phyloP scores from a whole-genome alignment of 306 rosid genomes.

The Astragalus membranaceus region DNA sequence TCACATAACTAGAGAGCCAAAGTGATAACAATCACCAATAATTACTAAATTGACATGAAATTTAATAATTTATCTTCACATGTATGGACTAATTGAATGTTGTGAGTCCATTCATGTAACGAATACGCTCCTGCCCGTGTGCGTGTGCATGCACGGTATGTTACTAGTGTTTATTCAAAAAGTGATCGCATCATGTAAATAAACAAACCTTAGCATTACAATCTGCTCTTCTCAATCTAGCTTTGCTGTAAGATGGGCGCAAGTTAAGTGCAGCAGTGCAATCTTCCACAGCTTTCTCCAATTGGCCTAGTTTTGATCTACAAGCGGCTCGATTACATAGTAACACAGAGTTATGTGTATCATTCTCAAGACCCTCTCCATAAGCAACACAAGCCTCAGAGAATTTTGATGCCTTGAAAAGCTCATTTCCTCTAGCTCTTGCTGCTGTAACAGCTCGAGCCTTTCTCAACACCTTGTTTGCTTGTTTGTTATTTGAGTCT shows the following conservation, averaged over 20 bases:
- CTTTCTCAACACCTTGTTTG: constrained; percentile 39
- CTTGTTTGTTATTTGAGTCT: constrained; percentile 60
- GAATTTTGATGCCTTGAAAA: constrained; percentile 61
- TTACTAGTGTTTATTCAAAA: background rate
- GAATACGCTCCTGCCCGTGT: too few relatives aligned
- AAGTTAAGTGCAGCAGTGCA: constrained; percentile 58
- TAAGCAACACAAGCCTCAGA: constrained; percentile 68
- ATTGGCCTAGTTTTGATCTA: constrained; percentile 56
- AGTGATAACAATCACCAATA: background rate
- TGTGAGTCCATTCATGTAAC: too few relatives aligned
- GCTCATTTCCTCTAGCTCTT: constrained; percentile 63
- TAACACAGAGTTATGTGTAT: constrained; percentile 58
- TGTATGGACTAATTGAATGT: too few relatives aligned
- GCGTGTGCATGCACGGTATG: too few relatives aligned
- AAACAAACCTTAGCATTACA: constrained; percentile 61
- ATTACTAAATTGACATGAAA: too few relatives aligned
- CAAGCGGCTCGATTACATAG: constrained; percentile 82
- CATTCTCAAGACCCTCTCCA: constrained; percentile 74
- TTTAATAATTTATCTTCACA: too few relatives aligned
- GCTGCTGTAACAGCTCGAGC: constrained; percentile 44
- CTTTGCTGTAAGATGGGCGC: constrained; percentile 68
- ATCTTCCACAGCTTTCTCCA: constrained; percentile 63
- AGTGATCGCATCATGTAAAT: background rate
- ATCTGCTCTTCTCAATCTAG: constrained; percentile 83
- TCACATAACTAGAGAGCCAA: background rate